Conservation (phyloP, 352 stramenopile genomes). For the Globisporangium paroecandrum region DNA sequence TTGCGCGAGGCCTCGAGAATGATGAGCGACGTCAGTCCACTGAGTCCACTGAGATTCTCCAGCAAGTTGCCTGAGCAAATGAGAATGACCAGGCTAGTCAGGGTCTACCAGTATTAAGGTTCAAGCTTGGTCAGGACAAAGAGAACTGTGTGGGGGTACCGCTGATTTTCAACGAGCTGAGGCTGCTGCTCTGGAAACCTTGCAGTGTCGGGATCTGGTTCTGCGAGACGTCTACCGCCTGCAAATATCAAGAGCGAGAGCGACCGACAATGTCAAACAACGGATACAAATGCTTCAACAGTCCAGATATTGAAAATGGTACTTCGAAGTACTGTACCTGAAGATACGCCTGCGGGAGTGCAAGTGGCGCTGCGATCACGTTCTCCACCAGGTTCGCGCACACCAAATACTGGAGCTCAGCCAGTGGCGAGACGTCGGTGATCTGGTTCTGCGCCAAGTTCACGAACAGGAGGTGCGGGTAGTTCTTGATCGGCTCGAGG, state of each 20-base stretch:
- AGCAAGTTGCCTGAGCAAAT: conserved; percentile 44
- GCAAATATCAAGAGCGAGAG: not conserved
- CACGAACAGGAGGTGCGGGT: conserved; percentile 66
- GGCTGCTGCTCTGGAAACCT: conserved; percentile 41
- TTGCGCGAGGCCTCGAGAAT: conserved; percentile 60
- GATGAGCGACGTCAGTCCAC: conserved; percentile 39
- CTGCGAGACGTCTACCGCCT: conserved; percentile 60
- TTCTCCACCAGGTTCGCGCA: conserved; percentile 59
- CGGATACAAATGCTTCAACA: not conserved
- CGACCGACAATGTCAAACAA: not conserved
- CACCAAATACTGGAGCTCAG: conserved; percentile 59
- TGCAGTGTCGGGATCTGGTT: conserved; percentile 65
- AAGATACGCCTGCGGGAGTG: conserved; percentile 54
- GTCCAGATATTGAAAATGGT: not conserved
- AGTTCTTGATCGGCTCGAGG: conserved; percentile 57
- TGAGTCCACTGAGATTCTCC: conserved; percentile 44
- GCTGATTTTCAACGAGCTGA: conserved; percentile 61
- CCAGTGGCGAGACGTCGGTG: conserved; percentile 39
- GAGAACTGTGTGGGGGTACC: conserved; percentile 24
- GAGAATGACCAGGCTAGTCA: not conserved
- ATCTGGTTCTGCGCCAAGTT: conserved; percentile 74
- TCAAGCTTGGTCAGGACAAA: not conserved
- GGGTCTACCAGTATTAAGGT: not conserved
- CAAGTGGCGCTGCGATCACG: conserved; percentile 27
- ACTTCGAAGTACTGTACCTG: conserved; percentile 27